phyloP scores from a whole-genome alignment of 371 early-diverging fungal genomes.

The Lichtheimia ramosa region DNA sequence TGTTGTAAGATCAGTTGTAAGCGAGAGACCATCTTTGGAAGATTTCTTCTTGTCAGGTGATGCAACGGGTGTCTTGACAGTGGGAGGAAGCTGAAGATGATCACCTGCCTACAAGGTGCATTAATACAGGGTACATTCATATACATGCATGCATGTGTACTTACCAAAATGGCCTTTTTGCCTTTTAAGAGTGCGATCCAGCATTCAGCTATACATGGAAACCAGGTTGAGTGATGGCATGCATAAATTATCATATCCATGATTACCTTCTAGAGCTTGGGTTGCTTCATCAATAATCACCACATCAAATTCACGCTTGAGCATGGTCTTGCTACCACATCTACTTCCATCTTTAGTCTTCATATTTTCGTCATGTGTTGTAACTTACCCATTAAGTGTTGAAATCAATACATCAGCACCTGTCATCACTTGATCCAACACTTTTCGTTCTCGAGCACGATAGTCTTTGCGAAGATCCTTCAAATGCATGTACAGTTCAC shows the following conservation, averaged over 20 bases:
- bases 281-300: conserved; percentile 95
- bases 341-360: conserved; percentile 11
- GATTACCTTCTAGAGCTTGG: conserved; percentile 77
- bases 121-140: neutral
- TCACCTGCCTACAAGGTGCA: conserved; percentile 78
- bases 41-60: conserved; percentile 11
- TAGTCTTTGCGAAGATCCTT: conserved; percentile 77
- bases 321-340: conserved; percentile 56
- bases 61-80: conserved; percentile 54
- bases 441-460: conserved; percentile 68
- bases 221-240: neutral
- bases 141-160: neutral
- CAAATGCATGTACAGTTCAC: conserved; percentile 66
- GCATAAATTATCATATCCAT: neutral
- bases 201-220: conserved; percentile 65
- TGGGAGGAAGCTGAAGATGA: conserved; percentile 91
- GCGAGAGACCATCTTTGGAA: conserved; percentile 20
- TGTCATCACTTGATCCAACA: conserved; percentile 61
- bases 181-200: conserved; percentile 88
- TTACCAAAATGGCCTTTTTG: conserved; percentile 74
- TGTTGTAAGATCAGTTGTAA: conserved; percentile 32
- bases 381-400: conserved; percentile 59
- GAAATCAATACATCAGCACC: conserved; percentile 65
- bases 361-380: no score
- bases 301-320: conserved; percentile 78